These are phyloP conservation scores for Aspergillus sp. DNA, from an alignment of 2,329 filamentous ascomycete genomes.

Conservation along the genomic window DNA sequence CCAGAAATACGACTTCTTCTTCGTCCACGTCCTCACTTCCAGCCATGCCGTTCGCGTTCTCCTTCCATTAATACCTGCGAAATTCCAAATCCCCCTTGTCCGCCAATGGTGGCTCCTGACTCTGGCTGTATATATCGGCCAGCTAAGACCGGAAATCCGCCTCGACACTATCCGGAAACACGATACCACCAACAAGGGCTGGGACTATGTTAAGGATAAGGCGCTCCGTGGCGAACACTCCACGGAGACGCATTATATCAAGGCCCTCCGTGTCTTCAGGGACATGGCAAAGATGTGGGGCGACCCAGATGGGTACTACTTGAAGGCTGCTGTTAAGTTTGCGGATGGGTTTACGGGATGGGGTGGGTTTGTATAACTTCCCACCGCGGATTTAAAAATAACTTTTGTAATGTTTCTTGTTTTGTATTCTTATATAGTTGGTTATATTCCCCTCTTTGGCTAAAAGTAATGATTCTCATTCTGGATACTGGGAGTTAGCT, in stretches of 20 bases:
- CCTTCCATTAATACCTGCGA: conserved; percentile 71
- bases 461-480: not conserved
- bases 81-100: conserved; percentile 71
- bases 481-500: not conserved
- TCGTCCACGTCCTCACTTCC: conserved; percentile 78
- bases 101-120: conserved; percentile 89
- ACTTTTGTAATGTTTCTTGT: not conserved
- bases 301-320: conserved; percentile 46
- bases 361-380: conserved; percentile 51
- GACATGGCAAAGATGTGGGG: conserved; percentile 42
- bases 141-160: conserved; percentile 70
- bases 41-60: conserved; percentile 87
- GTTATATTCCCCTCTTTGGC: not conserved
- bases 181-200: conserved; percentile 65
- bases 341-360: conserved; percentile 61
- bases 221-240: conserved; percentile 68
- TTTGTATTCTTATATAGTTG: not conserved
- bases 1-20: conserved; percentile 73
- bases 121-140: conserved; percentile 73
- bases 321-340: conserved; percentile 53
- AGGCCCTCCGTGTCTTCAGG: conserved; percentile 66
- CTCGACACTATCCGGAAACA: conserved; percentile 61
- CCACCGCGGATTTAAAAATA: not conserved
- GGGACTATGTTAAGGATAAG: conserved; percentile 73
- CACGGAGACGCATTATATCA: conserved; percentile 81